Evolutionary conservation across 345 rosid genomes (phyloP).

Genomic region (Corchorus capsularis): DNA sequence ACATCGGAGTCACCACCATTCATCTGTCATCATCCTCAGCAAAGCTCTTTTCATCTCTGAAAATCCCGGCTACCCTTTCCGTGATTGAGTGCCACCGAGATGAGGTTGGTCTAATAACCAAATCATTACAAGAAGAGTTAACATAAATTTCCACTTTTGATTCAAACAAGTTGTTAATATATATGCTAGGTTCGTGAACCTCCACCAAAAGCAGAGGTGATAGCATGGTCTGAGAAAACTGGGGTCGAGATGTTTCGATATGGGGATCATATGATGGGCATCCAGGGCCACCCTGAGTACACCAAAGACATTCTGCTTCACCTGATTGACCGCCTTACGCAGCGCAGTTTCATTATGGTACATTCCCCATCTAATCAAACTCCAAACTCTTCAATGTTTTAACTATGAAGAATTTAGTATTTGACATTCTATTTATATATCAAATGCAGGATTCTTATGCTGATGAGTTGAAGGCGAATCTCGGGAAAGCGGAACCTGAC

Average conservation of each 20-base stretch:
- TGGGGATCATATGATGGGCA: slow-evolving; percentile 72
- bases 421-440: background rate
- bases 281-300: slow-evolving; percentile 84
- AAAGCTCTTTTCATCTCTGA: slow-evolving; percentile 39
- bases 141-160: background rate
- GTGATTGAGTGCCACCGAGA: slow-evolving; percentile 67
- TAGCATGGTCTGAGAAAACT: slow-evolving; percentile 54
- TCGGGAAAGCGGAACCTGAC: slow-evolving; percentile 50
- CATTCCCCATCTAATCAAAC: background rate
- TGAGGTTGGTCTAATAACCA: slow-evolving; percentile 47
- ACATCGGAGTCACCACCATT: slow-evolving; percentile 53
- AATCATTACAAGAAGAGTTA: background rate
- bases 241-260: slow-evolving; percentile 60
- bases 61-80: slow-evolving; percentile 38
- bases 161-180: background rate
- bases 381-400: background rate
- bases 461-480: slow-evolving; percentile 41
- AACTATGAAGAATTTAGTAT: background rate
- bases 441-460: slow-evolving; percentile 44
- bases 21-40: slow-evolving; percentile 42
- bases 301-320: slow-evolving; percentile 57
- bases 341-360: slow-evolving; percentile 39
- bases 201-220: slow-evolving; percentile 52
- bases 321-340: slow-evolving; percentile 50
- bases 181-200: slow-evolving; percentile 48